phyloP scores from a whole-genome alignment of 2,329 filamentous ascomycete genomes.

The Botrytis squamosa region DNA sequence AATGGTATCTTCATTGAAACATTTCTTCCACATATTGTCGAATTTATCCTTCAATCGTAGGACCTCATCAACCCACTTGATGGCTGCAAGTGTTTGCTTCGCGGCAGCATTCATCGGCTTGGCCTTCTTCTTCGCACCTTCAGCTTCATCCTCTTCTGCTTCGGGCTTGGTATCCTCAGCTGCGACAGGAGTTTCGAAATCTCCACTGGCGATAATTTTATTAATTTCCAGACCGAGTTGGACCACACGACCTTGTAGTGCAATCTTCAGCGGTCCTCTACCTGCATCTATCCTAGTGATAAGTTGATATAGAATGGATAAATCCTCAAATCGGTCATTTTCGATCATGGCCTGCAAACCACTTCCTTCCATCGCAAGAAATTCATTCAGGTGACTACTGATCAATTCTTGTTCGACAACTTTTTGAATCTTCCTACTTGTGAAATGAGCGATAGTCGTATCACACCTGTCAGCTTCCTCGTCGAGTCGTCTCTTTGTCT shows the following conservation, averaged over 20 bases:
- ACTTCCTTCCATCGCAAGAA: slow-evolving; percentile 80
- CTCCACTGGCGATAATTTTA: slow-evolving; percentile 56
- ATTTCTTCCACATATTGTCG: slow-evolving; percentile 70
- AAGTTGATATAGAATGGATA: slow-evolving; percentile 78
- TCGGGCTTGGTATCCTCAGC: slow-evolving; percentile 45
- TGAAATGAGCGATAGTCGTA: slow-evolving; percentile 74
- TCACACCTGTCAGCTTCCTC: slow-evolving; percentile 83
- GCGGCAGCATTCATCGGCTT: slow-evolving; percentile 58
- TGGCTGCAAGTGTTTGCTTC: slow-evolving; percentile 80
- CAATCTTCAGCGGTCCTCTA: slow-evolving; percentile 67
- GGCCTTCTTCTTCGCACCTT: slow-evolving; percentile 49
- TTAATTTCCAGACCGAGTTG: slow-evolving; percentile 84
- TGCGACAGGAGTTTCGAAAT: slow-evolving; percentile 46
- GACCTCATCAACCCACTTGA: slow-evolving; percentile 95
- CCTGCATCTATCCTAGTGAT: slow-evolving; percentile 74
- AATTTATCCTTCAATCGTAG: slow-evolving; percentile 85
- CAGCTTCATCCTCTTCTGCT: slow-evolving; percentile 35
- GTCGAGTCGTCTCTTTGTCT: slow-evolving; percentile 68
- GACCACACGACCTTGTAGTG: slow-evolving; percentile 71
- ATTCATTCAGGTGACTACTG: slow-evolving; percentile 70
- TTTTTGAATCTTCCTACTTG: slow-evolving; percentile 67
- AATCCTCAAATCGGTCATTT: slow-evolving; percentile 76
- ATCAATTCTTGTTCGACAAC: slow-evolving; percentile 85
- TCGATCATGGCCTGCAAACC: slow-evolving; percentile 89
- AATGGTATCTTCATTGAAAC: slow-evolving; percentile 72